Evolutionary conservation across 2,329 filamentous ascomycete genomes (phyloP).

Genomic region (Xylariaceae sp.): DNA sequence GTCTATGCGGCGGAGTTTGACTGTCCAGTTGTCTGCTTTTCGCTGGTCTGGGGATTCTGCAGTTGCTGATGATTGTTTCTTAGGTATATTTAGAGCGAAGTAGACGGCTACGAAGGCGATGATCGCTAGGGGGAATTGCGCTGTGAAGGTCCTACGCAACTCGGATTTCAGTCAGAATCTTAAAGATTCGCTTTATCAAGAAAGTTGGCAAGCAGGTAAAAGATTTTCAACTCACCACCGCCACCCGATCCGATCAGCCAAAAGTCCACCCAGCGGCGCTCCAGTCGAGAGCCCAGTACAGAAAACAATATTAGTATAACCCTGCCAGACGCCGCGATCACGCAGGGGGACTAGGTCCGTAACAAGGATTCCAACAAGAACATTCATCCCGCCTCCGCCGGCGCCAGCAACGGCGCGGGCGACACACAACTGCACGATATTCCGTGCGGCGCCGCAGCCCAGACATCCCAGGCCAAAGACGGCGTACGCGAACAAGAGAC

Average conservation of each 20-base stretch:
- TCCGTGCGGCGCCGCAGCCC: constrained; percentile 40
- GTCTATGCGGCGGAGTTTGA: constrained; percentile 66
- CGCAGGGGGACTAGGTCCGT: constrained; percentile 48
- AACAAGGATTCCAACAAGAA: constrained; percentile 45
- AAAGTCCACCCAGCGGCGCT: constrained; percentile 31
- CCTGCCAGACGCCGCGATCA: constrained; percentile 41
- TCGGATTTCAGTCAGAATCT: constrained; percentile 6
- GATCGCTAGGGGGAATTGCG: constrained; percentile 65
- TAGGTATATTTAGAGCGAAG: constrained; percentile 59
- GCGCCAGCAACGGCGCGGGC: constrained; percentile 37
- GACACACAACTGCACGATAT: constrained; percentile 40
- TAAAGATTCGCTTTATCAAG: neutral
- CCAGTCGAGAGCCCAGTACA: constrained; percentile 33
- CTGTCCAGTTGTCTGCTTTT: constrained; percentile 62
- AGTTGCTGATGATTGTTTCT: too few relatives aligned
- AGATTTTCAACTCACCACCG: constrained; percentile 37
- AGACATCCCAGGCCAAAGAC: constrained; percentile 47
- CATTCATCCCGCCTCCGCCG: constrained; percentile 31
- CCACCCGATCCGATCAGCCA: constrained; percentile 34
- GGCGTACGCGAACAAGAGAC: constrained; percentile 36
- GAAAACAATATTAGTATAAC: constrained; percentile 33
- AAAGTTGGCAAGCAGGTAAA: neutral
- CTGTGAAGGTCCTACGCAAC: constrained; percentile 71
- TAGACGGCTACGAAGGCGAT: constrained; percentile 62
- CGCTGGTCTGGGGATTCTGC: too few relatives aligned